Conservation (phyloP, 2,329 filamentous ascomycete species). For the Pseudogymnoascus sp. region DNA sequence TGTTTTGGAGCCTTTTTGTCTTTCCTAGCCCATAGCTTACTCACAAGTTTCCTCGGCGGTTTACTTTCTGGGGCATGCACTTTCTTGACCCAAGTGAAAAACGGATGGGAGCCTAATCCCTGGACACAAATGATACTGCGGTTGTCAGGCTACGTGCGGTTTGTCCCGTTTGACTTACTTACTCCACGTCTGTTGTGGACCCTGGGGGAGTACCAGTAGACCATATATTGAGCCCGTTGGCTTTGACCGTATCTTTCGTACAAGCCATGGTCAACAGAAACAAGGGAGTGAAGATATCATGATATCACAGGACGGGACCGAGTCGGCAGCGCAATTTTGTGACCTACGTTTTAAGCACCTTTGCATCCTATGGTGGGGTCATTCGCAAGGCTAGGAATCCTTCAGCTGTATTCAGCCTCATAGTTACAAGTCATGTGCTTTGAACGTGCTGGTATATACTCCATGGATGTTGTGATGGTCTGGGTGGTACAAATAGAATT, state of each 20-base stretch:
- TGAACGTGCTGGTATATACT: no score
- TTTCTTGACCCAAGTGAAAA: conserved; percentile 17
- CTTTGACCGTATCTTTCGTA: conserved; percentile 17
- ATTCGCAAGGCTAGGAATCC: not conserved
- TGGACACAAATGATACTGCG: conserved; percentile 17
- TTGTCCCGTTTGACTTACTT: conserved; percentile 7
- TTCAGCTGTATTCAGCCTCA: not conserved
- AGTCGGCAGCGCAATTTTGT: not conserved
- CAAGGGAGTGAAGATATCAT: not conserved
- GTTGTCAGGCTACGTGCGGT: not conserved
- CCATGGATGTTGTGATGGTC: no score
- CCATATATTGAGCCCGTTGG: conserved; percentile 17
- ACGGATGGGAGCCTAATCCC: conserved; percentile 14
- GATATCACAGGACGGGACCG: not conserved
- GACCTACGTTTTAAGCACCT: not conserved
- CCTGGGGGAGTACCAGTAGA: conserved; percentile 13
- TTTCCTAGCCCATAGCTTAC: conserved; percentile 12
- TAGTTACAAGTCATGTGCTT: not conserved
- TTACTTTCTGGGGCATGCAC: conserved; percentile 3
- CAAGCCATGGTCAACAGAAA: conserved; percentile 11
- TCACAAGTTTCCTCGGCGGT: conserved; percentile 4
- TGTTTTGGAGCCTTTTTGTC: not conserved
- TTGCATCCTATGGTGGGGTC: not conserved
- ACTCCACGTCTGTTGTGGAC: conserved; percentile 14
- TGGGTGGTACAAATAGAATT: not conserved